A percentile compares a stretch with the other conserved stretches of the same genome.
Evolutionary conservation across 495 filamentous ascomycete genomes (phyloP).

Genomic region (Filosporella fistucella): DNA sequence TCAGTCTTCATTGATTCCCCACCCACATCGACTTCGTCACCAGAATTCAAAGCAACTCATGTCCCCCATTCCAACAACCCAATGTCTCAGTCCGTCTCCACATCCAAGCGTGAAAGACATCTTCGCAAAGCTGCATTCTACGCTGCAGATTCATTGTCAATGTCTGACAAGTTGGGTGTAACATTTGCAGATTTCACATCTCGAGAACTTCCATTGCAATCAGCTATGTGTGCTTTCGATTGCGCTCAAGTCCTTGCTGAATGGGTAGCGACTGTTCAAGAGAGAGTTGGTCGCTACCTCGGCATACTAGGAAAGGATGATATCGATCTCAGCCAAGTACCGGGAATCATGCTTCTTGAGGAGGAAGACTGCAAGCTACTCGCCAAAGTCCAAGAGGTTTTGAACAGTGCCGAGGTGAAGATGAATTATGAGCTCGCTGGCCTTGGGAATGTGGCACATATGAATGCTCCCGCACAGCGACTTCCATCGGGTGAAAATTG

Average conservation of each 20-base stretch:
- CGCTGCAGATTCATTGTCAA: constrained; percentile 85
- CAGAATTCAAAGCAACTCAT: constrained; percentile 36
- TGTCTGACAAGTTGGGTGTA: constrained; percentile 83
- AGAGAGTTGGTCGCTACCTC: constrained; percentile 83
- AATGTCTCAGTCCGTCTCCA: constrained; percentile 23
- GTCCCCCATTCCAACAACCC: constrained; percentile 13
- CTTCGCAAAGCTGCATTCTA: constrained; percentile 92
- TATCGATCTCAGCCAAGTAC: constrained; percentile 70
- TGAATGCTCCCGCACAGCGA: constrained; percentile 39
- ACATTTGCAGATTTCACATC: constrained; percentile 84
- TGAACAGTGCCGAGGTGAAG: constrained; percentile 75
- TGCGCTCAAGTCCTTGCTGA: constrained; percentile 96
- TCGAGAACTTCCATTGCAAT: constrained; percentile 88
- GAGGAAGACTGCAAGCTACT: constrained; percentile 89
- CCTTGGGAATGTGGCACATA: constrained; percentile 45
- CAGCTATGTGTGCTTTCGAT: constrained; percentile 90
- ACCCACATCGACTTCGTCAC: constrained; percentile 47
- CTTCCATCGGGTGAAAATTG: constrained; percentile 57
- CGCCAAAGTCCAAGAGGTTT: constrained; percentile 76
- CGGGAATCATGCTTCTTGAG: constrained; percentile 84
- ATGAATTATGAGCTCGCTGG: constrained; percentile 52
- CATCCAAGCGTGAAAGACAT: constrained; percentile 73
- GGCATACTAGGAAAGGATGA: constrained; percentile 82
- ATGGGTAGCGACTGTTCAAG: constrained; percentile 93
- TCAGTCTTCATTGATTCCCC: constrained; percentile 52